These are phyloP conservation scores for Saprolegnia parasitica DNA, from an alignment of 352 stramenopile genomes.

Conservation along the genomic window DNA sequence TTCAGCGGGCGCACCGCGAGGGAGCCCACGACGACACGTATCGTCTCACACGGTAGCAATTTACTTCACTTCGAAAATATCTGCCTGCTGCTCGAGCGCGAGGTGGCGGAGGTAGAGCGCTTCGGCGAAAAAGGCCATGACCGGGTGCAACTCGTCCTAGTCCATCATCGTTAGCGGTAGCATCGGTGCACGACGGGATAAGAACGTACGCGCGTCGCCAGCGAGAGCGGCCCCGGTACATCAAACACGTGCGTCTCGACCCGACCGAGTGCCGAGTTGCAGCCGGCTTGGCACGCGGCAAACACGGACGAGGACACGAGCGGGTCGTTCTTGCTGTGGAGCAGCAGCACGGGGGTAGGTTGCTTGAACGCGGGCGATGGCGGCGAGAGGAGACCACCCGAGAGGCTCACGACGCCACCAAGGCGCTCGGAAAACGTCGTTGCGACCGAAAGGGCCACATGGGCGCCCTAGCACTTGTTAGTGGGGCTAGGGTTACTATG, in stretches of 20 bases:
- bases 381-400: not conserved
- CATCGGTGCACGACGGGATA: too few relatives aligned
- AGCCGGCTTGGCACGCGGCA: not conserved
- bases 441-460: not conserved
- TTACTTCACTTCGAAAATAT: constrained; percentile 19
- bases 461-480: not conserved
- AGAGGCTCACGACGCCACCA: constrained; percentile 14
- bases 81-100: constrained; percentile 21
- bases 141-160: constrained; percentile 12
- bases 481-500: not conserved
- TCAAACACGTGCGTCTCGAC: not conserved
- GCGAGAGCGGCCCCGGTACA: not conserved
- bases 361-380: not conserved
- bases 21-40: not conserved
- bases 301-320: not conserved
- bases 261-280: constrained; percentile 1
- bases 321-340: constrained; percentile 5
- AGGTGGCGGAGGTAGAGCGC: constrained; percentile 22
- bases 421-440: not conserved
- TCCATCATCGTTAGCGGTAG: not conserved
- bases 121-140: constrained; percentile 22
- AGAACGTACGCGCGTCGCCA: not conserved
- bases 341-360: not conserved
- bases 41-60: not conserved
- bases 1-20: constrained; percentile 9